Percentiles rank a stretch among this genome's conserved stretches.
Conservation (phyloP, 768 basidiomycete species). For the Tylopilus rubrobrunneus region DNA sequence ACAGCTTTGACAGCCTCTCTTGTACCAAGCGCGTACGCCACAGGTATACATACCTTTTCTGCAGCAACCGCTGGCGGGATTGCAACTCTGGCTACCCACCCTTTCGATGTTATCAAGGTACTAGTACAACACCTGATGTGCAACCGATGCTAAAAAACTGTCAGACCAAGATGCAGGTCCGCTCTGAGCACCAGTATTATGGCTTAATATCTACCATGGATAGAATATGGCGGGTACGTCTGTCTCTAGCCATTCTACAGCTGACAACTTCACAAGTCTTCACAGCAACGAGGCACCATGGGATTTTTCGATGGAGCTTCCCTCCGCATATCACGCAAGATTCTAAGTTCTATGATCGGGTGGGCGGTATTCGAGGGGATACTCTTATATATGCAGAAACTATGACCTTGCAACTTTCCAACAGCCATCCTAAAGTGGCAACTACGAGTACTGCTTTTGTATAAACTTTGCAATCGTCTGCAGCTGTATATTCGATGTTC, state of each 20-base stretch:
- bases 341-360: conserved; percentile 83
- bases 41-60: conserved; percentile 56
- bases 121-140: neutral
- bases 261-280: neutral
- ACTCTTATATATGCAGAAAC: conserved; percentile 52
- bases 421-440: neutral
- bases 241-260: neutral
- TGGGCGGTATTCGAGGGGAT: conserved; percentile 90
- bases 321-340: conserved; percentile 80
- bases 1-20: conserved; percentile 34
- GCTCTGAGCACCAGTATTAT: conserved; percentile 71
- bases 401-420: conserved; percentile 6
- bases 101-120: conserved; percentile 94
- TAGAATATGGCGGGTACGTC: conserved; percentile 66
- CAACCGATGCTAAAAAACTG: conserved; percentile 1
- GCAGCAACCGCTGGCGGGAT: conserved; percentile 81
- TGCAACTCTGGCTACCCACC: conserved; percentile 83
- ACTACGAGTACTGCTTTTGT: conserved; percentile 76
- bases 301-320: conserved; percentile 89
- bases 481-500: conserved; percentile 97
- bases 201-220: conserved; percentile 60
- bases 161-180: conserved; percentile 90
- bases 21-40: conserved; percentile 41
- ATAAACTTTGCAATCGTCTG: conserved; percentile 93
- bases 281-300: conserved; percentile 68